Evolutionary conservation across 352 stramenopile genomes (phyloP).

Genomic region (Phytophthora foliorum): DNA sequence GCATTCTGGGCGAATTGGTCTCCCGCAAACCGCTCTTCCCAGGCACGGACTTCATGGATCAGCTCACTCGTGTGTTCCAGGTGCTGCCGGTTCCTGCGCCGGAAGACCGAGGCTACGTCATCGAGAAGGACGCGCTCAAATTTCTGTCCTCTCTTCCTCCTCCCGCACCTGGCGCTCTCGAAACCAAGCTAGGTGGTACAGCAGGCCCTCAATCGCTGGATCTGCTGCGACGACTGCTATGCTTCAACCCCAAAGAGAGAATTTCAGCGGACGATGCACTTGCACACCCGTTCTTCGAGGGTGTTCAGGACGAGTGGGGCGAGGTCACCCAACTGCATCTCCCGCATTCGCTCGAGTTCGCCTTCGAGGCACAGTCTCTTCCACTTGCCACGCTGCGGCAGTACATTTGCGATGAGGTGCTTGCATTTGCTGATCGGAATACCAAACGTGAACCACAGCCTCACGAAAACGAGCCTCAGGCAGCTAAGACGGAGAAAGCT

Average conservation of each 20-base stretch:
- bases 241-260: slow-evolving; percentile 93
- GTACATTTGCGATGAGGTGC: slow-evolving; percentile 87
- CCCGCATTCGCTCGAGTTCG: slow-evolving; percentile 83
- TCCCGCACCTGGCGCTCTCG: slow-evolving; percentile 61
- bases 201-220: slow-evolving; percentile 65
- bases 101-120: slow-evolving; percentile 70
- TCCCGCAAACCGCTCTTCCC: slow-evolving; percentile 83
- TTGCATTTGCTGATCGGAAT: slow-evolving; percentile 56
- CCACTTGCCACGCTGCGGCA: slow-evolving; percentile 73
- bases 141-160: slow-evolving; percentile 81
- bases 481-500: slow-evolving; percentile 17
- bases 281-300: slow-evolving; percentile 88
- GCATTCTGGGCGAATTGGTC: slow-evolving; percentile 95
- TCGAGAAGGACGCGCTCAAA: slow-evolving; percentile 88
- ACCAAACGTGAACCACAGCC: slow-evolving; percentile 23
- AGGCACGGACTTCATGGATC: slow-evolving; percentile 88
- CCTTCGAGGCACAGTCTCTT: slow-evolving; percentile 82
- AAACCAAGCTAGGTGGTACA: slow-evolving; percentile 63
- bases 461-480: slow-evolving; percentile 38
- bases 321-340: slow-evolving; percentile 70
- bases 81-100: slow-evolving; percentile 77
- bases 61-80: slow-evolving; percentile 85
- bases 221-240: slow-evolving; percentile 88
- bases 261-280: slow-evolving; percentile 93
- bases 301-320: slow-evolving; percentile 91